Base-by-base conservation (phyloP, 75 land plant species). In the Larix kaempferi region DNA sequence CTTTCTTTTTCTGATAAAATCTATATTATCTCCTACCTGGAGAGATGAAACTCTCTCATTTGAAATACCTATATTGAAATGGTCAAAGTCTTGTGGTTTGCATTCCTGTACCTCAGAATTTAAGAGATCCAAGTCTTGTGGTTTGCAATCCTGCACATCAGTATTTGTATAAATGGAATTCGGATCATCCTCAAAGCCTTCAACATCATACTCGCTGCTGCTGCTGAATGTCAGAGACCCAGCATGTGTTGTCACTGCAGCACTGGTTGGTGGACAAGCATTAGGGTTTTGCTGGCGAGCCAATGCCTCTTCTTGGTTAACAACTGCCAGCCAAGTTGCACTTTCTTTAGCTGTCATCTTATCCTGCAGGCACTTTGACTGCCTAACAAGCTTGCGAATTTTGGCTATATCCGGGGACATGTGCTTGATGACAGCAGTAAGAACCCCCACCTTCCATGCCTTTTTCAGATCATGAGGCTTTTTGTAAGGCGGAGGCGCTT, bases 341-440 rank as follows among this genome's bases (percentile, higher is more conserved):
- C 87, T 92, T 76, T 92, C 94, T 81, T 90, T 92, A 37, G 94
- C 94, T 11, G 94, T 90, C 94, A 92, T 92, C 84, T 88, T 92
- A 78, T 92, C 94, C 73, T 92, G 94, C 62, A 92, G 74, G 80
- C 93, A 90, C 71, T 92, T 92, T 7, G 93, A 90, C 79, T 92
- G 94, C 82, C 93, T 84, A 5, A 90, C 94, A 15, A 92, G 87
- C 82, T 88, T 86, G 25, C 94, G 81, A 44, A 92, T 91, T 84
- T 92, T 90, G 27, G 80, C 80, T 60, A 92, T 86, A 71, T 92
- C 91, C 5, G 94, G 93, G 13, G 87, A 86, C 81, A 92, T 92
- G 79, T 92, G 94, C 80, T 88, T 90, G 77, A 92, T 88, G 41
- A 92, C 94, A 12, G 93, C 93, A 52, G 91, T 88, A 0, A 92